Evolutionary conservation across 306 rosid species (phyloP).

Genomic region (Quercus alba): DNA sequence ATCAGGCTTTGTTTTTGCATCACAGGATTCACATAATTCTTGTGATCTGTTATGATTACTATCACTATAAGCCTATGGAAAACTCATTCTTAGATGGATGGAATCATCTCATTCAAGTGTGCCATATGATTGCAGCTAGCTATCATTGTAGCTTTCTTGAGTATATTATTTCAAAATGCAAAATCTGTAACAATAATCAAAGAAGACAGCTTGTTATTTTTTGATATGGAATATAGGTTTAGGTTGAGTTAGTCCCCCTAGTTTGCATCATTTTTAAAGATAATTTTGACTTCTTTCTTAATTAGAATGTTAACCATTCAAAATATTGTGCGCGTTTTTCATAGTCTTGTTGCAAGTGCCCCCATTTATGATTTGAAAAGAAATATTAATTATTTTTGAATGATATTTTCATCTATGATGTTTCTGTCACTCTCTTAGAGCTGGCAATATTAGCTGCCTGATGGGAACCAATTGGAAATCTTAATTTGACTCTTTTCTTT

Average conservation of each 20-base stretch:
- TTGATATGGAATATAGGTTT: constrained; percentile 20
- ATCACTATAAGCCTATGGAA: background rate
- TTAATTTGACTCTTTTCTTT: background rate
- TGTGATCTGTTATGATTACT: background rate
- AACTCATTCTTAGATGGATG: background rate
- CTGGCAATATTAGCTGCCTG: constrained; percentile 31
- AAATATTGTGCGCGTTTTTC: constrained; percentile 14
- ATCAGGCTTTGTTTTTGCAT: background rate
- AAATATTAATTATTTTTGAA: constrained; percentile 14
- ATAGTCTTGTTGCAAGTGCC: constrained; percentile 23
- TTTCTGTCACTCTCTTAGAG: constrained; percentile 32
- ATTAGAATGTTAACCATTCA: constrained; percentile 37
- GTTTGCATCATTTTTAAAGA: constrained; percentile 22
- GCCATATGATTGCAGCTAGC: background rate
- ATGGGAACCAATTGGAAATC: constrained; percentile 13
- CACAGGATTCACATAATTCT: background rate
- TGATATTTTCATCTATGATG: constrained; percentile 27
- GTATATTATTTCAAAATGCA: background rate
- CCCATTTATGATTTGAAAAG: constrained; percentile 20
- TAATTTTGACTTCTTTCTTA: constrained; percentile 20
- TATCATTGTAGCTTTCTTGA: background rate
- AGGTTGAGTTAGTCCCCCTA: constrained; percentile 9
- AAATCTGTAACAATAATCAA: constrained; percentile 6
- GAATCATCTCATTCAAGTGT: background rate
- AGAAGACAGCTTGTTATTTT: constrained; percentile 11